Conservation (phyloP, 805 yeast genomes). For the Candida argentea region DNA sequence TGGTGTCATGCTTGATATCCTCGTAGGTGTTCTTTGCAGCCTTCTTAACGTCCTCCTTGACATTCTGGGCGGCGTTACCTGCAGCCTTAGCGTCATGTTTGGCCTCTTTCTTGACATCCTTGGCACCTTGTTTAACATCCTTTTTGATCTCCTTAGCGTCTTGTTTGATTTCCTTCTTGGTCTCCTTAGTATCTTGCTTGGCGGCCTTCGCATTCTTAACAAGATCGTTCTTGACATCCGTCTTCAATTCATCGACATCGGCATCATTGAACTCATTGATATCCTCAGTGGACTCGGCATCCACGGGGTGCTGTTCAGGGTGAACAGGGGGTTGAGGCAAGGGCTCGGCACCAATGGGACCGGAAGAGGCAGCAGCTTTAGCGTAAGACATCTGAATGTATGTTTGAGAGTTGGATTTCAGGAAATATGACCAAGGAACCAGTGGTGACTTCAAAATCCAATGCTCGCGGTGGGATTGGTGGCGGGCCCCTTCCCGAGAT, state of each 20-base stretch:
- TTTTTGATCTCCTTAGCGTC: not conserved
- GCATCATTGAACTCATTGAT: conserved; percentile 14
- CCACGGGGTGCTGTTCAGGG: no score
- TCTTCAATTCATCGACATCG: conserved; percentile 14
- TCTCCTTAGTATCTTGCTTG: conserved; percentile 7
- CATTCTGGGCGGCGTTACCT: not conserved
- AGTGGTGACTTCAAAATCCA: no score
- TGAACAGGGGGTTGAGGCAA: conserved; percentile 23
- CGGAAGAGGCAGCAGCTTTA: conserved; percentile 32
- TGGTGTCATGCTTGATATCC: not conserved
- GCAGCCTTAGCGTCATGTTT: not conserved
- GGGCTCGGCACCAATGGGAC: conserved; percentile 23
- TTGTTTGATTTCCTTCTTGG: conserved; percentile 2
- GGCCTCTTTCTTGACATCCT: not conserved
- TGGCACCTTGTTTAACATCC: not conserved
- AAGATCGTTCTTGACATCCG: conserved; percentile 11
- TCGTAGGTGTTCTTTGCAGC: not conserved
- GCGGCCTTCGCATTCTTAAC: conserved; percentile 11
- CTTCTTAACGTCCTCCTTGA: not conserved
- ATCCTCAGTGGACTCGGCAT: conserved; percentile 14
- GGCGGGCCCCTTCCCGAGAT: no score
- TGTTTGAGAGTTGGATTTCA: no score
- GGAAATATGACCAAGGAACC: no score
- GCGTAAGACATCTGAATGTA: no score
- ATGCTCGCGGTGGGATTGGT: no score